Conservation (phyloP, 1,284 basidiomycete genomes). For the Microbotryum scabiosae region DNA sequence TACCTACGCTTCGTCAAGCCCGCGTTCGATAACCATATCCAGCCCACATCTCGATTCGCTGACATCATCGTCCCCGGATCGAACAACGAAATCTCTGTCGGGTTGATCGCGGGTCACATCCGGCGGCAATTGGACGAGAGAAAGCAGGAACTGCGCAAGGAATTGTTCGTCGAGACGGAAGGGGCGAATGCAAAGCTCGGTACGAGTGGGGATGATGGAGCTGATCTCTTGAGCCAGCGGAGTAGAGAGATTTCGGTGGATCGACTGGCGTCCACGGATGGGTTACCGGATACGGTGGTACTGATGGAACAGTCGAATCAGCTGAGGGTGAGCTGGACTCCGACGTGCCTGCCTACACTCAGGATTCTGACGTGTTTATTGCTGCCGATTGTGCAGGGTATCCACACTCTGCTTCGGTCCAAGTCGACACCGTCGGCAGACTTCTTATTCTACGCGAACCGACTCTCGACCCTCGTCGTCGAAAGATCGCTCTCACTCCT, state of each 20-base stretch:
- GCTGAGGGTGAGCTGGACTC: constrained; percentile 50
- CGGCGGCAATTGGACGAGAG: constrained; percentile 72
- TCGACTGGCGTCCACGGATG: constrained; percentile 34
- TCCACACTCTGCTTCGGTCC: constrained; percentile 40
- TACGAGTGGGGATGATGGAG: not conserved
- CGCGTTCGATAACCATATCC: constrained; percentile 90
- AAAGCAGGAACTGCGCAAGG: constrained; percentile 61
- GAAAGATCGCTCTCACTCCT: constrained; percentile 76
- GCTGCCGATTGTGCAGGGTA: constrained; percentile 51
- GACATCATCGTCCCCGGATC: constrained; percentile 89
- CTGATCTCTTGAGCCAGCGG: not conserved
- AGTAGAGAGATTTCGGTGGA: not conserved
- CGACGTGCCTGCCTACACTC: not conserved
- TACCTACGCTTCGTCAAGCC: constrained; percentile 89
- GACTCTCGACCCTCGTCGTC: constrained; percentile 72
- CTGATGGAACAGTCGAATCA: constrained; percentile 74
- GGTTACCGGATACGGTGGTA: constrained; percentile 50
- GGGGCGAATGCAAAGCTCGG: not conserved
- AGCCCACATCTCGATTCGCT: constrained; percentile 72
- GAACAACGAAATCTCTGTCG: constrained; percentile 76
- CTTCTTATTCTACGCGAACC: constrained; percentile 81
- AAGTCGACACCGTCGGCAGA: constrained; percentile 61
- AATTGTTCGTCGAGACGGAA: constrained; percentile 48
- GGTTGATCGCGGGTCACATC: constrained; percentile 86
- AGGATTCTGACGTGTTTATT: not conserved